Evolutionary conservation across 2,329 filamentous ascomycete species (phyloP).

Genomic region (Monosporascus ibericus): DNA sequence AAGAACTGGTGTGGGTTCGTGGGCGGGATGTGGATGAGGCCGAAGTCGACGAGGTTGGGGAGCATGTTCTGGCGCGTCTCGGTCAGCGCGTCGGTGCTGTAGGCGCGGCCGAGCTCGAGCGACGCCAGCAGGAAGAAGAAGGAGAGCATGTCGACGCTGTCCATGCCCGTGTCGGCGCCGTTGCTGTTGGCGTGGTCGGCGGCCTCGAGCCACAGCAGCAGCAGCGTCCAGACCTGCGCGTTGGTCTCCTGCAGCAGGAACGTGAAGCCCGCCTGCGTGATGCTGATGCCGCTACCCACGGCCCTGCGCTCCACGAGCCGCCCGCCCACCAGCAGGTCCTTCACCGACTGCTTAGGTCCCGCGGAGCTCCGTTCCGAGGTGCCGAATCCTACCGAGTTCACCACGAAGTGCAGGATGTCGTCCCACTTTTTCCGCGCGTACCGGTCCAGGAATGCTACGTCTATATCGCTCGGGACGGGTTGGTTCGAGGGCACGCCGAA

Average conservation of each 20-base stretch:
- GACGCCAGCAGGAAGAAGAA: conserved; percentile 95
- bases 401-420: conserved; percentile 91
- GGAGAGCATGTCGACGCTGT: conserved; percentile 87
- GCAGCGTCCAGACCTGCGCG: conserved; percentile 91
- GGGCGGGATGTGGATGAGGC: conserved; percentile 72
- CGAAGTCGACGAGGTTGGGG: conserved; percentile 85
- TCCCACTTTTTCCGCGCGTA: conserved; percentile 92
- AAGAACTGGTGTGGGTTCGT: conserved; percentile 63
- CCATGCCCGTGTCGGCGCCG: conserved; percentile 44
- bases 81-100: conserved; percentile 79
- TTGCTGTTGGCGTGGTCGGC: conserved; percentile 48
- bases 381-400: conserved; percentile 61
- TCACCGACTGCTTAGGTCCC: conserved; percentile 70
- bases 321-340: conserved; percentile 74
- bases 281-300: conserved; percentile 50
- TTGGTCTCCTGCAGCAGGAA: conserved; percentile 94
- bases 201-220: conserved; percentile 88
- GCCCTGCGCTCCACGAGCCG: conserved; percentile 63
- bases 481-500: conserved; percentile 81
- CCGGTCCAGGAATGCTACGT: conserved; percentile 69
- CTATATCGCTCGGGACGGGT: conserved; percentile 56
- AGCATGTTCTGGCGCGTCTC: conserved; percentile 81
- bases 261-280: conserved; percentile 89
- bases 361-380: conserved; percentile 30
- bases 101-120: conserved; percentile 84